A percentile compares a stretch with the other conserved stretches of the same genome.
These are phyloP conservation scores for Fusarium pininemorale DNA, from an alignment of 2,329 filamentous ascomycete species.

Conservation along the genomic window DNA sequence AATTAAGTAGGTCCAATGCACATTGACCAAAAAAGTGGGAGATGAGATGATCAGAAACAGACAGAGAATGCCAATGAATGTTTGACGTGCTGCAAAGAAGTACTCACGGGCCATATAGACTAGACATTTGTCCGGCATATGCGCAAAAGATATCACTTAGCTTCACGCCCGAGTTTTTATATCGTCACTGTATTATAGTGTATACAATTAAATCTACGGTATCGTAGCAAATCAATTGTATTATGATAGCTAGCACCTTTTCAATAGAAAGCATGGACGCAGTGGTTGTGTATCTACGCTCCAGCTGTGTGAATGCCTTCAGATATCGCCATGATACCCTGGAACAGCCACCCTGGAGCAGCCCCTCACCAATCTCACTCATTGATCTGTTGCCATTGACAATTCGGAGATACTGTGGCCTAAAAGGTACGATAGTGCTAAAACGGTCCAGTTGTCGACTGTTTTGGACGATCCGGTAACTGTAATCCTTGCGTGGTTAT, in stretches of 20 bases:
- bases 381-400: not conserved
- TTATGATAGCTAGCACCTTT: not conserved
- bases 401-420: not conserved
- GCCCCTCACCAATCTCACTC: not conserved
- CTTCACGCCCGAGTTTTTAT: not conserved
- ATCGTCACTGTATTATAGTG: not conserved
- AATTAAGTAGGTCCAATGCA: constrained; percentile 4
- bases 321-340: not conserved
- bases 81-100: constrained; percentile 1
- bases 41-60: constrained; percentile 2
- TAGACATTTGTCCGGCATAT: not conserved
- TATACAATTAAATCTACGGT: not conserved
- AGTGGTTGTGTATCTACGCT: not conserved
- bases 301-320: not conserved
- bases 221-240: not conserved
- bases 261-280: not conserved
- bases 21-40: constrained; percentile 20
- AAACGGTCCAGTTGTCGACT: constrained; percentile 8
- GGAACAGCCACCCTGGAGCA: constrained; percentile 15
- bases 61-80: not conserved
- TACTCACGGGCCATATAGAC: constrained; percentile 16
- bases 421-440: constrained; percentile 3
- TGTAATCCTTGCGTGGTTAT: constrained; percentile 6
- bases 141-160: not conserved
- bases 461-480: constrained; percentile 5